Conservation (phyloP, 805 yeast genomes). For the Candida ipomoeae region DNA sequence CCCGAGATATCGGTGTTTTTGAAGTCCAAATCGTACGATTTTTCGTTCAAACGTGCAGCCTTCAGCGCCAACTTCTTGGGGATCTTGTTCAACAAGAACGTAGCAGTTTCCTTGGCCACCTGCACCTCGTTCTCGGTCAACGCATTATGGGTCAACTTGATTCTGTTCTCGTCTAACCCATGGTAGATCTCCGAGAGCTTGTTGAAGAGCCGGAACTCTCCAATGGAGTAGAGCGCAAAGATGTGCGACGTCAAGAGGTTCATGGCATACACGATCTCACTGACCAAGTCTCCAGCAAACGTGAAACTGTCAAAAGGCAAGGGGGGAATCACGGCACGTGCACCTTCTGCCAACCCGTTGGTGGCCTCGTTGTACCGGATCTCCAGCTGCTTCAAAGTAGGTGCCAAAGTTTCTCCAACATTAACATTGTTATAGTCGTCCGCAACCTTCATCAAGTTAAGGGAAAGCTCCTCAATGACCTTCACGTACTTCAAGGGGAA, state of each 20-base stretch:
- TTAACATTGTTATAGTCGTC: constrained; percentile 27
- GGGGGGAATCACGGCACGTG: constrained; percentile 36
- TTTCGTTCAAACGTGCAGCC: constrained; percentile 37
- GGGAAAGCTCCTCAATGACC: constrained; percentile 40
- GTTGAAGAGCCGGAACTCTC: constrained; percentile 60
- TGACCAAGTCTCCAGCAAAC: constrained; percentile 40
- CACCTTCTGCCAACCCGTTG: constrained; percentile 14
- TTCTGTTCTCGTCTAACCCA: constrained; percentile 54
- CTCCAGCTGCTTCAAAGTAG: constrained; percentile 33
- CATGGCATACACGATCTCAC: constrained; percentile 57
- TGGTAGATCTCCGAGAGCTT: constrained; percentile 51
- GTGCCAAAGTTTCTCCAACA: constrained; percentile 21
- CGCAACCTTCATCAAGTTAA: constrained; percentile 27
- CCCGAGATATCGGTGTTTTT: constrained; percentile 53
- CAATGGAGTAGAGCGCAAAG: constrained; percentile 65
- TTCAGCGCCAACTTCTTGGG: constrained; percentile 54
- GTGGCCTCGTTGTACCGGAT: constrained; percentile 21
- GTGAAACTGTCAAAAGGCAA: constrained; percentile 49
- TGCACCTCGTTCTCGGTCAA: constrained; percentile 52
- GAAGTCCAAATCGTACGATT: constrained; percentile 38
- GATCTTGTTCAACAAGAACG: constrained; percentile 51
- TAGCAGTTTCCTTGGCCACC: constrained; percentile 47
- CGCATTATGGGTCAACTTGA: constrained; percentile 47
- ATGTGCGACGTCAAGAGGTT: constrained; percentile 59
- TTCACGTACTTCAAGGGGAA: constrained; percentile 57